Base-by-base conservation (phyloP, 2,329 filamentous ascomycete genomes). In the Blumeria graminis region DNA sequence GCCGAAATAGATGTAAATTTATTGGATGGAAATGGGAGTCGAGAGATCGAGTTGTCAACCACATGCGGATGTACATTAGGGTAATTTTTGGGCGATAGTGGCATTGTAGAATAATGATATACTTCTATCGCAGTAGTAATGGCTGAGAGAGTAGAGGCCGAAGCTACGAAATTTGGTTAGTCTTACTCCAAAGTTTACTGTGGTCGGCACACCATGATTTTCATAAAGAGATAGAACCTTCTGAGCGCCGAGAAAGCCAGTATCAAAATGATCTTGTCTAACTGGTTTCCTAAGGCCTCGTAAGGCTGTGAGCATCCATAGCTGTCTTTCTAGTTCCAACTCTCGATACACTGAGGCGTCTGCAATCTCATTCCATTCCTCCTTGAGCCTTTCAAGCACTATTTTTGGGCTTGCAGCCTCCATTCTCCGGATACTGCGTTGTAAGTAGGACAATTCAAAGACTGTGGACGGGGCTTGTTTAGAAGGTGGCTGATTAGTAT, bases 261-360 rank as follows among this genome's bases (percentile, higher is more conserved):
- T 39, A 67, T 61, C 53, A 66, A n/a, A 41, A 33, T 6, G 48
- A 34, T 35, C 46, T 11, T 13, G 36, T 70, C 33, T 60, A 56
- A 14, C 28, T 4, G 41, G 8, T 11, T 45, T 71, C 33, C 60
- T 60, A 62, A 72, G 69, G 60, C 69, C 70, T 59, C 73, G 71
- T 55, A 84, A 67, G 0, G 72, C 72, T 33, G 74, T 78, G 36
- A 81, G 69, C 69, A 86, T 74, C 78, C 78, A 81, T 43, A 75
- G 67, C 61, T 78, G 76, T 63, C 76, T 76, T 59, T 76, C 74
- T 52, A 76, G 68, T 57, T 76, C 75, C 3, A 76, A 62, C 55
- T 75, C 72, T 61, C 71, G 70, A 61, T 73, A 75, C 18, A 76
- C 65, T 39, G 68, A 71, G 3, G 72, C 69, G 56, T 76, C 72